phyloP scores from a whole-genome alignment of 352 stramenopile species.

The Thalassiosira gravida region DNA sequence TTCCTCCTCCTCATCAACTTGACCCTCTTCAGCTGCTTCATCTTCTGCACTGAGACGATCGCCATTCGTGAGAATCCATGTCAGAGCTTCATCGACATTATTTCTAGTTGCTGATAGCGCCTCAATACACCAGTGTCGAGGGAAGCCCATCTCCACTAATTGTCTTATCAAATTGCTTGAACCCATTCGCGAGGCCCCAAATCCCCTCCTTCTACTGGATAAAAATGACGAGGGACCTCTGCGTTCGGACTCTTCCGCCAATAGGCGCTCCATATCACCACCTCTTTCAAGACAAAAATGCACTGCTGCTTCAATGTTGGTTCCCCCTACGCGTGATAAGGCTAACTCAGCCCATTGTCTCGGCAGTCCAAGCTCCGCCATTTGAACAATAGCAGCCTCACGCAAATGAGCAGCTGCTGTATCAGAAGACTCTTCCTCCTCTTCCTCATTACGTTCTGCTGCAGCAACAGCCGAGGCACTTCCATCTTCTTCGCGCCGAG shows the following conservation, averaged over 20 bases:
- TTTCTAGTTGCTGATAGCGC: slow-evolving; percentile 80
- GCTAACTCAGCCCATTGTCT: slow-evolving; percentile 84
- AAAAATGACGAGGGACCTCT: slow-evolving; percentile 46
- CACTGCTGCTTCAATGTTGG: slow-evolving; percentile 86
- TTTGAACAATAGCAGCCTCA: slow-evolving; percentile 84
- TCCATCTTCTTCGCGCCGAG: slow-evolving; percentile 45
- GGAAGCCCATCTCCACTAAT: slow-evolving; percentile 86
- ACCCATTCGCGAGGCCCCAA: slow-evolving; percentile 49
- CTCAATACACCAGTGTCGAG: slow-evolving; percentile 82
- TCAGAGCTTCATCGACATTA: slow-evolving; percentile 86
- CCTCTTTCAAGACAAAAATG: slow-evolving; percentile 87
- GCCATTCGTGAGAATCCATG: slow-evolving; percentile 86
- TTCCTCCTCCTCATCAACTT: slow-evolving; percentile 73
- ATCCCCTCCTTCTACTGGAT: slow-evolving; percentile 43
- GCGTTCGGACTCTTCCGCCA: slow-evolving; percentile 77
- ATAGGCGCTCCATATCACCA: slow-evolving; percentile 84
- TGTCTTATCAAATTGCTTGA: slow-evolving; percentile 79
- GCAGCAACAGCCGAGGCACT: slow-evolving; percentile 24
- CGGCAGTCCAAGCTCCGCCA: slow-evolving; percentile 85
- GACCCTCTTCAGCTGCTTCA: slow-evolving; percentile 58
- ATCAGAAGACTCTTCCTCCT: slow-evolving; percentile 60
- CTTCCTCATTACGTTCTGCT: slow-evolving; percentile 60
- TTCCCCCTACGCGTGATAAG: slow-evolving; percentile 75
- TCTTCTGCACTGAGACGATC: slow-evolving; percentile 72
- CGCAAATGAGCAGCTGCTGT: slow-evolving; percentile 68